Percentiles rank a stretch among this genome's conserved stretches.
Evolutionary conservation across 2,329 filamentous ascomycete species (phyloP).

Genomic region (Diplocarpon mali): DNA sequence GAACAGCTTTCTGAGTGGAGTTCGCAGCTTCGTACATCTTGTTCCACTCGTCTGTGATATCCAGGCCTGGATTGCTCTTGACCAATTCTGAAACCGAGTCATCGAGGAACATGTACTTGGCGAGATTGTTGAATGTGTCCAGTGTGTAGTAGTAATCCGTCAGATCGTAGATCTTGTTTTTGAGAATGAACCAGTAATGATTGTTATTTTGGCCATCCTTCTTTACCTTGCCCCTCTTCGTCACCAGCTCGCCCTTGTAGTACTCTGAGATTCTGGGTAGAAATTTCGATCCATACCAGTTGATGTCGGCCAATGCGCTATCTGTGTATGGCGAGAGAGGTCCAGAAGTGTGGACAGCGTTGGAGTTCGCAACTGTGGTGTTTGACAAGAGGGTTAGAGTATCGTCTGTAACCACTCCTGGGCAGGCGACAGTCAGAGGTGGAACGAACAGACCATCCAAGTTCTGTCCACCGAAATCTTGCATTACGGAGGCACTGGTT

Average conservation of each 20-base stretch:
- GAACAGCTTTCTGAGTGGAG: constrained; percentile 36
- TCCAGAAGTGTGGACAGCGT: constrained; percentile 63
- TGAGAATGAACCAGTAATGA: constrained; percentile 71
- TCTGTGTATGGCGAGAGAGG: constrained; percentile 41
- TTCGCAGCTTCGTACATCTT: constrained; percentile 38
- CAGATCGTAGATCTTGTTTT: constrained; percentile 72
- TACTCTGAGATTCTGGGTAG: constrained; percentile 71
- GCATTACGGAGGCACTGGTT: constrained; percentile 55
- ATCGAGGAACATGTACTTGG: constrained; percentile 63
- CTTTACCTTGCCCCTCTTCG: constrained; percentile 46
- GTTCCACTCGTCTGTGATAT: constrained; percentile 61
- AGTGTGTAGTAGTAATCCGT: constrained; percentile 84
- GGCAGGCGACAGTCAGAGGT: constrained; percentile 65
- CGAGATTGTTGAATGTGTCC: constrained; percentile 38
- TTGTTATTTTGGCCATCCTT: constrained; percentile 54
- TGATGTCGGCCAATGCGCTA: constrained; percentile 46
- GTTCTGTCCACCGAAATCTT: constrained; percentile 64
- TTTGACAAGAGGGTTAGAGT: constrained; percentile 51
- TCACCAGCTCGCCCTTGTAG: constrained; percentile 80
- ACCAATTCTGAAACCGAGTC: constrained; percentile 54
- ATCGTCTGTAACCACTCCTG: constrained; percentile 53
- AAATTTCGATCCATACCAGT: constrained; percentile 73
- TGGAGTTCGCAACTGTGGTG: constrained; percentile 39
- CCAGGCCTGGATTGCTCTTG: constrained; percentile 63
- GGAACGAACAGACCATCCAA: constrained; percentile 79